Conservation (phyloP, 129 eudicot genomes). For the Dittrichia graveolens region DNA sequence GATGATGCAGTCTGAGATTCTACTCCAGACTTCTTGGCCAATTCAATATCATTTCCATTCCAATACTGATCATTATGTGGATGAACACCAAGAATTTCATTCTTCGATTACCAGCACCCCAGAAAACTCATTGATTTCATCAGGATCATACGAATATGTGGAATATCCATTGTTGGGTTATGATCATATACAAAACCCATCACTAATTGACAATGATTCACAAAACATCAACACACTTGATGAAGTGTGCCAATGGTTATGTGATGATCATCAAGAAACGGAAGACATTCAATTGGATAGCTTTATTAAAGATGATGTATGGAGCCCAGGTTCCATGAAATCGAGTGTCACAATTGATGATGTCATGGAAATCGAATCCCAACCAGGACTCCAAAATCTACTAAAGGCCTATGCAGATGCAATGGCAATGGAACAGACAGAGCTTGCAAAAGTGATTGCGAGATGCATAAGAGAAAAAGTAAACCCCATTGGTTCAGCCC, state of each 20-base stretch:
- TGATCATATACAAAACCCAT: slow-evolving; percentile 36
- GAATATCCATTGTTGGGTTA: slow-evolving; percentile 35
- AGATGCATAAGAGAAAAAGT: slow-evolving; percentile 44
- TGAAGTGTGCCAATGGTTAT: slow-evolving; percentile 46
- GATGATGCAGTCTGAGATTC: slow-evolving; percentile 55
- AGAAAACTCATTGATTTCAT: slow-evolving; percentile 43
- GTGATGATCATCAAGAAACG: slow-evolving; percentile 21
- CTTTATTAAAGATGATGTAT: too few relatives aligned
- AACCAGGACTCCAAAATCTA: slow-evolving; percentile 39
- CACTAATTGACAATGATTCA: slow-evolving; percentile 19
- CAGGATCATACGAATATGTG: slow-evolving; percentile 34
- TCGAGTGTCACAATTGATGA: slow-evolving; percentile 13
- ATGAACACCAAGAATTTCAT: slow-evolving; percentile 30
- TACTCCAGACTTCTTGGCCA: slow-evolving; percentile 51
- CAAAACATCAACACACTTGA: slow-evolving; percentile 35
- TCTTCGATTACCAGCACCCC: slow-evolving; percentile 42
- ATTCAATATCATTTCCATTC: slow-evolving; percentile 30
- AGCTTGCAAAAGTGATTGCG: slow-evolving; percentile 50
- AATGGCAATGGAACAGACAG: slow-evolving; percentile 44
- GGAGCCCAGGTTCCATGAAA: too few relatives aligned
- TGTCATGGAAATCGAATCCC: slow-evolving; percentile 44
- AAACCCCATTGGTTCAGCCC: slow-evolving; percentile 47
- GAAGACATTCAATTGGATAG: slow-evolving; percentile 13
- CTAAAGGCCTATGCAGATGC: slow-evolving; percentile 65
- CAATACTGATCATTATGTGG: slow-evolving; percentile 38